Evolutionary conservation across 2,329 filamentous ascomycete genomes (phyloP), one percentile per base, ranked within the genome.

Genomic region (Diaporthe ampelina): DNA sequence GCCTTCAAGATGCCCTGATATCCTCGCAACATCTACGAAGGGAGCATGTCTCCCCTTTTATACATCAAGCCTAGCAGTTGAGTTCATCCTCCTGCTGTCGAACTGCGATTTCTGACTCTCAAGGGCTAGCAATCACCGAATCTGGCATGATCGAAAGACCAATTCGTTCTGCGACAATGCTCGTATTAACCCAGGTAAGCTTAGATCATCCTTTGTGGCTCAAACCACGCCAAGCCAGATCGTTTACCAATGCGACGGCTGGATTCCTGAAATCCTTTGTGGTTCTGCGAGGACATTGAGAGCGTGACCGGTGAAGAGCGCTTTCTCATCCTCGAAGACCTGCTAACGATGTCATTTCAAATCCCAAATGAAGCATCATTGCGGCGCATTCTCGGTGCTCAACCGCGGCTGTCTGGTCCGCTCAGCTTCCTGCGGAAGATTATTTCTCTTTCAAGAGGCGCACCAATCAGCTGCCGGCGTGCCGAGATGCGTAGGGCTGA

Each of bases 381-480:
- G 17, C 24, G 59, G 59, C 15, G 24, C 15, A 21, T 63, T 32
- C n/a, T 63, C 59, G 59, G 40, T 13, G 40, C 24, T 24, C 17
- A 63, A 17, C 24, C 17, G 40, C 26, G 40, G 15, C 21, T 19
- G 24, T 63, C 9, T 63, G 59, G 7, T 63, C 29, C 24, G 58
- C 58, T 32, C 17, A 32, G 40, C 40, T n/a, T 63, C 59, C 40
- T 24, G 4, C 17, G 43, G 40, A 21, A 48, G 15, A 32, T 24
- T 63, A n/a, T 48, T 32, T n/a, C 40, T 48, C 40, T 32, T 32
- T 26, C 40, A 10, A 40, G 59, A 63, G 21, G 17, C 24, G 24
- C 29, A 63, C 48, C 59, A 45, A 45, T 63, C 59, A 63, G 59
- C 40, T 48, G 40, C 40, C 48, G 19, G 24, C 13, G 29, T 32